Percentiles rank a stretch among this genome's conserved stretches.
These are phyloP conservation scores for Conoideocrella luteorostrata DNA, from an alignment of 2,329 filamentous ascomycete species.

Conservation along the genomic window DNA sequence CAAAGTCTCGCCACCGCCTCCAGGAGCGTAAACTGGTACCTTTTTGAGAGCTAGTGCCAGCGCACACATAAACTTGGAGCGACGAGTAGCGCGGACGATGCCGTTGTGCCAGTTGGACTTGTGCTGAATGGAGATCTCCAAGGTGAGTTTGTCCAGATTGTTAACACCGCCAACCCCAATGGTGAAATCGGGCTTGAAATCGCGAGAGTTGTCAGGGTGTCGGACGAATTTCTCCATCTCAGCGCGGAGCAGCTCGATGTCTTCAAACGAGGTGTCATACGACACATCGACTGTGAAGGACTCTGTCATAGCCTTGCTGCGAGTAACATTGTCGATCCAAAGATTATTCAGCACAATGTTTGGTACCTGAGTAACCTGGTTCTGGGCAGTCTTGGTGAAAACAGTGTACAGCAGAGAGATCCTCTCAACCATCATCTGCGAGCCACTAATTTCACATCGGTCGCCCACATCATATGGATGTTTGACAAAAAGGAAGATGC, in stretches of 20 bases:
- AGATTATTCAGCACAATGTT: constrained; percentile 87
- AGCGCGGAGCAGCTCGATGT: constrained; percentile 74
- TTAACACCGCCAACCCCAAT: constrained; percentile 74
- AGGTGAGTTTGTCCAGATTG: constrained; percentile 79
- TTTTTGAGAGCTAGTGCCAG: constrained; percentile 78
- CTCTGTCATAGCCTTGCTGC: constrained; percentile 88
- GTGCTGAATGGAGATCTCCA: constrained; percentile 80
- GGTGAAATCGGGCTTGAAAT: constrained; percentile 80
- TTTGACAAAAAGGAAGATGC: constrained; percentile 98
- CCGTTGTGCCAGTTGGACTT: constrained; percentile 94
- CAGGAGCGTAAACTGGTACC: constrained; percentile 78
- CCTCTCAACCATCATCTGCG: constrained; percentile 77
- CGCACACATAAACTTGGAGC: constrained; percentile 96
- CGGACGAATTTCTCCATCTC: constrained; percentile 85
- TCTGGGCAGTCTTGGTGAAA: constrained; percentile 75
- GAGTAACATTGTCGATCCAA: constrained; percentile 93
- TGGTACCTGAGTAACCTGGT: constrained; percentile 73
- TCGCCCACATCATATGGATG: constrained; percentile 96
- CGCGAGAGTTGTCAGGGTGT: constrained; percentile 76
- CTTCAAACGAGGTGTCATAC: constrained; percentile 83
- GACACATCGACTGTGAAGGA: constrained; percentile 71
- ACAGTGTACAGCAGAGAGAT: constrained; percentile 92
- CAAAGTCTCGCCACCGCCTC: constrained; percentile 57
- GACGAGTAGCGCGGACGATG: constrained; percentile 67
- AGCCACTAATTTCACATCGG: constrained; percentile 70